Evolutionary conservation across 2,329 filamentous ascomycete species (phyloP).

Genomic region (Cyclaneusma minus): DNA sequence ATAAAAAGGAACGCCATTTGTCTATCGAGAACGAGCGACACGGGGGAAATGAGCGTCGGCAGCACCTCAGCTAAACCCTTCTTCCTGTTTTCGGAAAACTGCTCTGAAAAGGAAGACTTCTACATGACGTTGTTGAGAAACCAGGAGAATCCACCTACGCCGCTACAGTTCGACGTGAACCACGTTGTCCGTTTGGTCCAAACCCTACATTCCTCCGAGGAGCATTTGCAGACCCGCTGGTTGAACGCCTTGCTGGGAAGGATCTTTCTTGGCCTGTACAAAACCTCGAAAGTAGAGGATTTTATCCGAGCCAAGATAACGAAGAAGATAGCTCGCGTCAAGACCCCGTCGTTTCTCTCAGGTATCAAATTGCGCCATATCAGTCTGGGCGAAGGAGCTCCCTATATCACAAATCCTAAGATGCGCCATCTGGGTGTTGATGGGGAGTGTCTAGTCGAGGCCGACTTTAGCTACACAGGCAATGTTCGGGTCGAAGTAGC

Average conservation of each 20-base stretch:
- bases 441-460: slow-evolving; percentile 75
- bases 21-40: slow-evolving; percentile 48
- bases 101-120: slow-evolving; percentile 95
- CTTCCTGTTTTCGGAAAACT: slow-evolving; percentile 87
- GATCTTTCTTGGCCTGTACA: slow-evolving; percentile 76
- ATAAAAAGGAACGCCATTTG: slow-evolving; percentile 89
- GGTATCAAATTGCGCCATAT: slow-evolving; percentile 71
- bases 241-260: slow-evolving; percentile 83
- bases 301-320: slow-evolving; percentile 74
- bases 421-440: slow-evolving; percentile 83
- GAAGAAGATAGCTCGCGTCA: slow-evolving; percentile 90
- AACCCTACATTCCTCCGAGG: slow-evolving; percentile 77
- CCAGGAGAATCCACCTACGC: slow-evolving; percentile 56
- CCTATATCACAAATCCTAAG: slow-evolving; percentile 76
- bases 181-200: slow-evolving; percentile 85
- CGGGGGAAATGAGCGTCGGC: slow-evolving; percentile 38
- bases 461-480: slow-evolving; percentile 77
- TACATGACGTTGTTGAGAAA: slow-evolving; percentile 85
- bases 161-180: slow-evolving; percentile 65
- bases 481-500: slow-evolving; percentile 82
- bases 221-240: slow-evolving; percentile 82
- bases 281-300: slow-evolving; percentile 65
- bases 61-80: slow-evolving; percentile 60
- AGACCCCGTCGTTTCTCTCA: slow-evolving; percentile 80
- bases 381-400: slow-evolving; percentile 72